Base-by-base conservation (phyloP, 2,329 filamentous ascomycete genomes). In the Colletotrichum sp. region DNA sequence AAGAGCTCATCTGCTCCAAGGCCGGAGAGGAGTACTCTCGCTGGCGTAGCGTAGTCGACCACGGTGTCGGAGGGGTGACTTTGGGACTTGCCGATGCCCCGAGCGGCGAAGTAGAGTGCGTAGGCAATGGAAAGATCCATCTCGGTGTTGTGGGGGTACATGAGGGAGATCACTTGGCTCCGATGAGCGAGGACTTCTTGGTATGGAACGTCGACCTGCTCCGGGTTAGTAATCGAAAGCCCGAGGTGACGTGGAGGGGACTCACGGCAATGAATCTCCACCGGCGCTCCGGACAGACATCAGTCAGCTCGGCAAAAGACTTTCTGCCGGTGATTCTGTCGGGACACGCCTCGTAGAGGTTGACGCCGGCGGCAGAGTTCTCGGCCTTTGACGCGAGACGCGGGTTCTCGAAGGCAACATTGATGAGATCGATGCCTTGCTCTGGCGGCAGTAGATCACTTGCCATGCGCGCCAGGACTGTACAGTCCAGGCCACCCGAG, bases 111-210 rank as follows among this genome's bases (percentile, higher is more conserved):
- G 84, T 98, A 99, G n/a, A 99, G 88, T 0, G 97, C 97, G 80
- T 91, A 94, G 1, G 95, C 94, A 80, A 99, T 99, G 5, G 97
- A 99, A 1, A 99, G 89, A 81, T 99, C 97, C 97, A 99, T 99
- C 85, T 99, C 97, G 0, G 97, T 99, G 79, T 98, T 96, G 84
- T 99, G 97, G 0, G 97, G 97, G 79, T 94, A 90, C 83, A 99
- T 98, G 21, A 99, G 88, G 3, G 91, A 89, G 49, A 96, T 90
- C 24, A 99, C 91, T 30, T 89, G 89, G 5, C 89, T 81, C 77
- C 95, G 92, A 80, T 98, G 94, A 3, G 89, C 88, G 59, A 93
- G 82, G 0, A 93, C 94, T 80, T 98, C 94, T 8, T 88, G 82
- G 82, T 96, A 98, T 0, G 96, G 94, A 32, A 99, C 88, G 81